Base-by-base conservation (phyloP, 169 alveolate species). In the Plasmodium chabaudi region DNA sequence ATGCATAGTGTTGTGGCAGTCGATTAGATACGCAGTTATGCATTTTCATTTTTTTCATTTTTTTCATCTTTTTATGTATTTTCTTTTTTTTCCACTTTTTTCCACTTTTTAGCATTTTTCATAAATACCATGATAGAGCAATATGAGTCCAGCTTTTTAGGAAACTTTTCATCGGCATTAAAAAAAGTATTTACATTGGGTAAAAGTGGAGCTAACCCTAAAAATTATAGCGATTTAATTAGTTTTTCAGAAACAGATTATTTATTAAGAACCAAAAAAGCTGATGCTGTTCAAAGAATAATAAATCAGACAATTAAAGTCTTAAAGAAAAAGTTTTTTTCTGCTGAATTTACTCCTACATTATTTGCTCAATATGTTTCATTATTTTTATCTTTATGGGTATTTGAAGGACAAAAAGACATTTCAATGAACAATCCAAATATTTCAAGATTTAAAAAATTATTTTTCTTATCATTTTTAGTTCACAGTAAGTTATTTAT, bases 81-180 rank as follows among this genome's bases (percentile, higher is more conserved):
- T 27, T 1, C 3, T 6, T 15, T 51, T 13, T 53, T 5, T 25
- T 17, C 3, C 13, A 65, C 60, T 42, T 17, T 17, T 21, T 47
- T 1, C 51, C 57, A 12, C 4, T 55, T 2, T 17, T 2, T 55
- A 75, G 88, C 74, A 17, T 75, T 75, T 21, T 75, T 75, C 68
- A 60, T 75, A 63, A 75, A 59, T 6, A 63, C 88, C 5, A 75
- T 75, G 88, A 75, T 75, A 23, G 88, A 75, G 56, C 88, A 75
- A 56, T 75, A 75, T 23, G 88, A 75, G 65, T 61, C 88, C 1
- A 63, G 72, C 25, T 75, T 75, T 56, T 23, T 75, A 19, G 47
- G 77, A 9, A 75, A 63, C 13, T 75, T 75, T 57, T 75, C 88
- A 5, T 10, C 88, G 3, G 44, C 42, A 6, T 9, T 75, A 47